Base-by-base conservation (phyloP, 106 monocot genomes). In the Dendrobium catenatum region DNA sequence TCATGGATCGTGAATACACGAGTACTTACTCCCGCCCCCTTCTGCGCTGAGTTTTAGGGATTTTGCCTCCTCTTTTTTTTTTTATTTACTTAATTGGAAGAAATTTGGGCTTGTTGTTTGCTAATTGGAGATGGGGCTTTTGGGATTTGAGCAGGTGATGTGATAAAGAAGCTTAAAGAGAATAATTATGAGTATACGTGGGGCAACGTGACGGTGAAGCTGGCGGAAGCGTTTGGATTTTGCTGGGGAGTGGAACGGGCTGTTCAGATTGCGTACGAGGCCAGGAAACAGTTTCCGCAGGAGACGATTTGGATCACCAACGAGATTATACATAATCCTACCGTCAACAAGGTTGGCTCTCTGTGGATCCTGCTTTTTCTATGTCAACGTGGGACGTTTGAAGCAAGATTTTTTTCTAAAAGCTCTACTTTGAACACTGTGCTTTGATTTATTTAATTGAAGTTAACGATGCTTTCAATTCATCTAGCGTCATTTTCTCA, bases 191-290 rank as follows among this genome's bases (percentile, higher is more conserved):
- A 85, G 82, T 94, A 98, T 81, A 98, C 92, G 9, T 98, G 94
- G 94, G 97, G 94, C 2, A 64, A 87, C 68, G 97, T 98, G 67
- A 98, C 92, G 37, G 94, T 98, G 81, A 98, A 94, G 67, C 86
- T 98, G 68, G 97, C 97, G 56, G 97, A 92, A 85, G 72, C 97
- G 2, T 94, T 83, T 72, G 97, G 97, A n/a, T 98, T 98, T 89
- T 98, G 97, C 85, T 98, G 97, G 97, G 97, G 97, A 42, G 97
- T 98, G 15, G 97, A 98, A 78, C 80, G 97, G 31, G 97, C 97
- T 0, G 97, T 98, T 19, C 97, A 98, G 89, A 94, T 98, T 24
- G 97, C 94, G 16, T 98, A 98, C 42, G 97, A 98, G 81, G 97
- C 97, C 33, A 87, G 94, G 86, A 98, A 92, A 84, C 97, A 98